phyloP scores from a whole-genome alignment of 1,284 basidiomycete genomes.

The Trametes sp. region DNA sequence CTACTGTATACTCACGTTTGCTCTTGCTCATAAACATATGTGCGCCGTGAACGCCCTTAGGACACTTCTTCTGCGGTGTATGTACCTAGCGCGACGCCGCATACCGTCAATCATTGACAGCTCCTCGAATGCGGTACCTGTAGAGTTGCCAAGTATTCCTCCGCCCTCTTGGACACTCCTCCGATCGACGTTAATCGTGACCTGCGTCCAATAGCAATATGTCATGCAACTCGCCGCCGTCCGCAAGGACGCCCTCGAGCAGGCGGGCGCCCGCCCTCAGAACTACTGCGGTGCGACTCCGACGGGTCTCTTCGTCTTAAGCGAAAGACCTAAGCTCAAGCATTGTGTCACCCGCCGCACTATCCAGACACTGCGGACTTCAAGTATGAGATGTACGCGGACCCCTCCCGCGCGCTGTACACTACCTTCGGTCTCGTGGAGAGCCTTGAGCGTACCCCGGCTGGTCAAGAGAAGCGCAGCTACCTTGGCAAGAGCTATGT shows the following conservation, averaged over 20 bases:
- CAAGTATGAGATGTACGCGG: slow-evolving; percentile 60
- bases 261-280: slow-evolving; percentile 51
- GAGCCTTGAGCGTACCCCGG: slow-evolving; percentile 52
- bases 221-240: slow-evolving; percentile 58
- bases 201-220: slow-evolving; percentile 52
- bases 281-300: slow-evolving; percentile 56
- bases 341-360: slow-evolving; percentile 2
- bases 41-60: slow-evolving; percentile 38
- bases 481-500: slow-evolving; percentile 51
- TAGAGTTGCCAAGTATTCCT: slow-evolving; percentile 52
- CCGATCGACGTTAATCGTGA: slow-evolving; percentile 12
- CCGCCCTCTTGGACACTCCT: slow-evolving; percentile 1
- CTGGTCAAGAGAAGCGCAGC: slow-evolving; percentile 53
- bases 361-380: slow-evolving; percentile 56
- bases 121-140: slow-evolving; percentile 7
- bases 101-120: neutral
- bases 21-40: neutral
- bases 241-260: slow-evolving; percentile 50
- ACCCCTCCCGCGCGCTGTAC: slow-evolving; percentile 63
- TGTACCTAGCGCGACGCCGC: slow-evolving; percentile 25
- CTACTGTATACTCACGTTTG: too few relatives aligned
- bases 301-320: neutral
- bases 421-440: slow-evolving; percentile 59
- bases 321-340: too few relatives aligned
- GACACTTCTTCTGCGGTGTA: slow-evolving; percentile 75